Conservation (phyloP, 2,329 filamentous ascomycete species). For the Calcarisporium arbuscula region DNA sequence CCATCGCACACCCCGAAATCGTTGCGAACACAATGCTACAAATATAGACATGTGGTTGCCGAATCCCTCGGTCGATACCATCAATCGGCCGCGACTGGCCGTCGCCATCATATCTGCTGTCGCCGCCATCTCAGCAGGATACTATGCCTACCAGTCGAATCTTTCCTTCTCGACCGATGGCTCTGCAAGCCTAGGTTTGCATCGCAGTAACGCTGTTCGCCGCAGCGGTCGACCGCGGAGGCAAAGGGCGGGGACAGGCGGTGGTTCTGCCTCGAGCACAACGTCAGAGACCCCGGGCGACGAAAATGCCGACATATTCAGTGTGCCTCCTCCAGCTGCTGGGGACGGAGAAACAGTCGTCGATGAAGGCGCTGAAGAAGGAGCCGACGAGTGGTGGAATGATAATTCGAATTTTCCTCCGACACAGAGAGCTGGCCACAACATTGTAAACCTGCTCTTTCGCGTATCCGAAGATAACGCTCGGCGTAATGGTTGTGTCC, state of each 20-base stretch:
- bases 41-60: constrained; percentile 39
- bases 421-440: constrained; percentile 58
- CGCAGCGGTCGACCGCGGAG: constrained; percentile 34
- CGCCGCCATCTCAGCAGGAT: constrained; percentile 51
- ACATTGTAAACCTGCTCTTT: constrained; percentile 79
- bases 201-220: constrained; percentile 62
- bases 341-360: constrained; percentile 33
- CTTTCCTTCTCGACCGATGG: constrained; percentile 15
- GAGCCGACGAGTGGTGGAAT: constrained; percentile 47
- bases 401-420: constrained; percentile 33
- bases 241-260: too few species aligned
- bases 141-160: constrained; percentile 46
- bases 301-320: constrained; percentile 30
- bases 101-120: constrained; percentile 50
- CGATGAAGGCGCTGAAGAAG: constrained; percentile 34
- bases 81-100: constrained; percentile 48
- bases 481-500: constrained; percentile 79
- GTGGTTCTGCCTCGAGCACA: constrained; percentile 34
- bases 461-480: constrained; percentile 92
- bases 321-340: constrained; percentile 21
- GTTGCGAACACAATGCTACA: constrained; percentile 24
- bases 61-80: constrained; percentile 44
- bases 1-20: constrained; percentile 3
- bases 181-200: constrained; percentile 35
- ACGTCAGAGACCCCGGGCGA: constrained; percentile 35